phyloP scores from a whole-genome alignment of 2,329 filamentous ascomycete species.

The Pseudogymnoascus sp. region DNA sequence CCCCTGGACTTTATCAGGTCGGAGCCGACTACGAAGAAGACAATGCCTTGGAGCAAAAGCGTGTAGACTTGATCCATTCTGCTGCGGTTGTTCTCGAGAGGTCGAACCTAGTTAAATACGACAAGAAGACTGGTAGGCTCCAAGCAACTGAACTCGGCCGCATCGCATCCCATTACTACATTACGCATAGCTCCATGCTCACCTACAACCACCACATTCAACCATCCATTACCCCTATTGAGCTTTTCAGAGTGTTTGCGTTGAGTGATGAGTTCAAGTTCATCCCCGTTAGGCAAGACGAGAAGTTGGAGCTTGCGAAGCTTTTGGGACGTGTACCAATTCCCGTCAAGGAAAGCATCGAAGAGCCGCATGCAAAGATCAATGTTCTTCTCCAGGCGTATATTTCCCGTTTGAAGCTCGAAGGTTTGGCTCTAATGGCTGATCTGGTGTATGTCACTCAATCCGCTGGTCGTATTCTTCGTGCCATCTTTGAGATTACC shows the following conservation, averaged over 20 bases:
- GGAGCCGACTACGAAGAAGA: slow-evolving; percentile 94
- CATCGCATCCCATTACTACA: slow-evolving; percentile 97
- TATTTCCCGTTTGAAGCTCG: slow-evolving; percentile 87
- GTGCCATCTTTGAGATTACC: slow-evolving; percentile 95
- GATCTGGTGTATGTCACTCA: slow-evolving; percentile 99
- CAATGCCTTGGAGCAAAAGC: slow-evolving; percentile 84
- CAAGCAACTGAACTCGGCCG: slow-evolving; percentile 90
- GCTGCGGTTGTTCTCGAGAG: slow-evolving; percentile 81
- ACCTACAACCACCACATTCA: slow-evolving; percentile 95
- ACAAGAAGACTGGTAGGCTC: slow-evolving; percentile 81
- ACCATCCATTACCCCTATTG: slow-evolving; percentile 84
- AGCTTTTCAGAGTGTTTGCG: slow-evolving; percentile 93
- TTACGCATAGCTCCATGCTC: slow-evolving; percentile 90
- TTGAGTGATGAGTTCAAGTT: slow-evolving; percentile 98
- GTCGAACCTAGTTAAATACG: slow-evolving; percentile 85
- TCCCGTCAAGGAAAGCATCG: slow-evolving; percentile 93
- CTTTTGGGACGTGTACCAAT: slow-evolving; percentile 84
- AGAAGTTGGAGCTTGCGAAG: slow-evolving; percentile 93
- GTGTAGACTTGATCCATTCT: slow-evolving; percentile 94
- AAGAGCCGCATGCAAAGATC: slow-evolving; percentile 95
- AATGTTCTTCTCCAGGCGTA: slow-evolving; percentile 96
- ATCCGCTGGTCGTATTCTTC: slow-evolving; percentile 88
- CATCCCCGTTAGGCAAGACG: slow-evolving; percentile 93
- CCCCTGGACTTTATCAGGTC: slow-evolving; percentile 89
- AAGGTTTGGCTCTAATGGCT: slow-evolving; percentile 92